Percentiles rank a stretch among this genome's conserved stretches.
Conservation (phyloP, 2,329 filamentous ascomycete genomes). For the Aspergillus nomiae region DNA sequence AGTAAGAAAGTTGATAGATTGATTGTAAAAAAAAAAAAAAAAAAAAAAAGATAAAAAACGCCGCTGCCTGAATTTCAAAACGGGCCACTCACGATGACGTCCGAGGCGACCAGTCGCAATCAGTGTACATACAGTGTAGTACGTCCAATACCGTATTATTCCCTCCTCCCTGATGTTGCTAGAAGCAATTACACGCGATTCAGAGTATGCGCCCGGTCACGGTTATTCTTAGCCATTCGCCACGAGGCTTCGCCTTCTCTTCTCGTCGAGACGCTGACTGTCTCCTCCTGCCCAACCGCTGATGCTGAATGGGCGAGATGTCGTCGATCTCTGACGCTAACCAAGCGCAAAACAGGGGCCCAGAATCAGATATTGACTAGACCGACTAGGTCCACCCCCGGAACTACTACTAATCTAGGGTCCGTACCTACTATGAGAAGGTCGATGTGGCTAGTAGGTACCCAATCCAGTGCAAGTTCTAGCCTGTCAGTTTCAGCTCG, state of each 20-base stretch:
- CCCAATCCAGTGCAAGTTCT: conserved; percentile 1
- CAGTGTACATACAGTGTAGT: background rate
- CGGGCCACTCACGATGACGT: conserved; percentile 3
- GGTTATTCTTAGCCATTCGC: conserved; percentile 13
- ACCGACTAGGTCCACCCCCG: background rate
- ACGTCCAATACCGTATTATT: background rate
- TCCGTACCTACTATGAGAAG: background rate
- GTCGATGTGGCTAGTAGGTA: background rate
- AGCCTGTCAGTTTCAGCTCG: conserved; percentile 1
- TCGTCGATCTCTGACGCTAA: background rate
- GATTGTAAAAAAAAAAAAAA: background rate
- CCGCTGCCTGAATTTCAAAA: conserved; percentile 5
- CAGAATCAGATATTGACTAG: background rate
- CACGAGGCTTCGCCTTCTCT: conserved; percentile 7
- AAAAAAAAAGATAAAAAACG: background rate
- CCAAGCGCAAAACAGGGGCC: background rate
- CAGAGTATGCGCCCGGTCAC: background rate
- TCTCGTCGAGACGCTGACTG: background rate
- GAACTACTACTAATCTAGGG: background rate
- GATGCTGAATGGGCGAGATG: background rate
- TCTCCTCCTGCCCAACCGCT: background rate
- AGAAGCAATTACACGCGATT: background rate
- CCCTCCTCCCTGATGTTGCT: background rate
- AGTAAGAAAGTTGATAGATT: background rate
- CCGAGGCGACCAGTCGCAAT: background rate